Base-by-base conservation (phyloP, 176 grass and related monocot genomes). In the Urochloa ruziziensis region DNA sequence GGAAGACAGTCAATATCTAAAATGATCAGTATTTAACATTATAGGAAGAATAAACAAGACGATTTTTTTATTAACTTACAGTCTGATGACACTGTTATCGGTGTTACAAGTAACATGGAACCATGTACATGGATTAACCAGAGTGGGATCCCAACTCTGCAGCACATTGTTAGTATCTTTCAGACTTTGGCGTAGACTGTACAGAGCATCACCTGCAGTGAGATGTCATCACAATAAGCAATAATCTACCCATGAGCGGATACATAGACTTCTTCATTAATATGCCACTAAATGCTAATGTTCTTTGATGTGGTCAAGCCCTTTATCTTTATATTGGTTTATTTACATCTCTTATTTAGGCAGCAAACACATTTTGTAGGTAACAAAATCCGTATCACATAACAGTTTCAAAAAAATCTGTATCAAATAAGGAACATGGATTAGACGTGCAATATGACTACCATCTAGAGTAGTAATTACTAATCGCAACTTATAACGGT, bases 101-200 rank as follows among this genome's bases (percentile, higher is more conserved):
- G 23, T 29, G 75, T 93, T 92, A 75, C 94, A 96, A 37, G 94
- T 96, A 73, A 96, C 90, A 87, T 96, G 94, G 77, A 96, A 96
- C 94, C 91, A 96, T 79, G 94, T 96, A 77, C 94, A 96, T 17
- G 91, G 91, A 85, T 96, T 96, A 76, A 96, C 94, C 36, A 96
- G 83, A 47, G 94, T 91, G 46, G 91, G 56, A 86, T 93, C 94
- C 94, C 94, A 96, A 86, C 91, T 96, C 75, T 96, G 91, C 30
- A 96, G 77, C 53, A 96, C 94, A 70, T 81, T 96, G 61, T 78
- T 84, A 43, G 77, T 36, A 89, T 96, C 94, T 67, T 85, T 96
- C 53, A 96, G 87, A 35, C 74, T 96, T 79, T 75, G 86, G 5
- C 84, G 89, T 36, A 96, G 74, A 57, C 75, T 90, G 70, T 61